phyloP scores from a whole-genome alignment of 768 basidiomycete species.

The Pilatotrama ljubarskyi region DNA sequence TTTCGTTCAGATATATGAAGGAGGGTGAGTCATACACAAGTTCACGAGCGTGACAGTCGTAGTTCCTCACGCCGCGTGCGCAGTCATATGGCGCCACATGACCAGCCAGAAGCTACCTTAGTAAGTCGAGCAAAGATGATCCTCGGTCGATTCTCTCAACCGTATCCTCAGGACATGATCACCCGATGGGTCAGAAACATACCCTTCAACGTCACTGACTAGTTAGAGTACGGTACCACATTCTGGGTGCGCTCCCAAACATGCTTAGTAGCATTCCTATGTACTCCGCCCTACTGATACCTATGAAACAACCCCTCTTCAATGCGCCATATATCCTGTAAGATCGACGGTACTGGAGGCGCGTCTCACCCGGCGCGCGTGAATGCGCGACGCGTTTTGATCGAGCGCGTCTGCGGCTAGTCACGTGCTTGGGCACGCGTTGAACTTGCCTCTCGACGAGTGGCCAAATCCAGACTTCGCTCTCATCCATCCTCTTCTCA shows the following conservation, averaged over 20 bases:
- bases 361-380: background rate
- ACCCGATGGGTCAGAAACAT: slow-evolving; percentile 10
- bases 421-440: slow-evolving; percentile 17
- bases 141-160: background rate
- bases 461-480: background rate
- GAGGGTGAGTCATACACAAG: slow-evolving; percentile 37
- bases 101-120: slow-evolving; percentile 11
- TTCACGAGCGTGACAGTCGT: background rate
- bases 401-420: slow-evolving; percentile 14
- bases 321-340: no score
- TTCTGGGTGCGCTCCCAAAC: no score
- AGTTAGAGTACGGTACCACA: no score
- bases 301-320: no score
- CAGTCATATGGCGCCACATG: slow-evolving; percentile 14
- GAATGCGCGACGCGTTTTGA: background rate
- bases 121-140: background rate
- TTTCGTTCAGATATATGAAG: slow-evolving; percentile 49
- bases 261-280: no score
- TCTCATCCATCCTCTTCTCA: background rate
- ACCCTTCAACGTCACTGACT: background rate
- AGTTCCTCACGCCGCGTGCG: background rate
- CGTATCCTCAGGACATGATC: slow-evolving; percentile 8
- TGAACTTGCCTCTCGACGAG: slow-evolving; percentile 5
- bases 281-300: no score
- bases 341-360: no score